Evolutionary conservation across 306 rosid genomes (phyloP).

Genomic region (Abrus pulchellus): DNA sequence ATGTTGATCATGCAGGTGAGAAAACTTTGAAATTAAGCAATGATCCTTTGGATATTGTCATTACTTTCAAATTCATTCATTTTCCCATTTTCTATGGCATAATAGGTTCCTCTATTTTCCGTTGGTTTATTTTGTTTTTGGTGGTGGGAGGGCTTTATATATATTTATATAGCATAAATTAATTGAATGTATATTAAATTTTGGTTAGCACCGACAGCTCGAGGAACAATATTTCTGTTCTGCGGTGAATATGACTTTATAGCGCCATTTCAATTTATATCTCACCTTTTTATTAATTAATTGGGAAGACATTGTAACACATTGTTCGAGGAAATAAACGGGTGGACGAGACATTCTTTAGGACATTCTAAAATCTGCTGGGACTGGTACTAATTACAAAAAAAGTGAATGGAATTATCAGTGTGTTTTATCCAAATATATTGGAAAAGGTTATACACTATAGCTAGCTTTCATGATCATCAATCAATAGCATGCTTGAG

Average conservation of each 20-base stretch:
- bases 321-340: not conserved
- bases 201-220: constrained; percentile 62
- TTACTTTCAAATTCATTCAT: constrained; percentile 44
- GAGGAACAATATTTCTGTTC: constrained; percentile 30
- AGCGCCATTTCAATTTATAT: not conserved
- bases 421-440: not conserved
- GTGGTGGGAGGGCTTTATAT: not conserved
- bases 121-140: not conserved
- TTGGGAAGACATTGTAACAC: constrained; percentile 23
- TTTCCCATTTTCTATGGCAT: constrained; percentile 35
- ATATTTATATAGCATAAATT: not conserved
- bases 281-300: not conserved
- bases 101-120: constrained; percentile 8
- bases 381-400: not conserved
- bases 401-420: not conserved
- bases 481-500: not conserved
- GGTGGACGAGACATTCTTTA: constrained; percentile 23
- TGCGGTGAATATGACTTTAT: not conserved
- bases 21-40: not conserved
- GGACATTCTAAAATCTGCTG: constrained; percentile 20
- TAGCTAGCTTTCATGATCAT: not conserved
- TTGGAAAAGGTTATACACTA: not conserved
- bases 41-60: constrained; percentile 43
- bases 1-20: constrained; percentile 54
- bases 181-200: constrained; percentile 32